phyloP scores from a whole-genome alignment of 257 asterid genomes.

The Lycium ferocissimum region DNA sequence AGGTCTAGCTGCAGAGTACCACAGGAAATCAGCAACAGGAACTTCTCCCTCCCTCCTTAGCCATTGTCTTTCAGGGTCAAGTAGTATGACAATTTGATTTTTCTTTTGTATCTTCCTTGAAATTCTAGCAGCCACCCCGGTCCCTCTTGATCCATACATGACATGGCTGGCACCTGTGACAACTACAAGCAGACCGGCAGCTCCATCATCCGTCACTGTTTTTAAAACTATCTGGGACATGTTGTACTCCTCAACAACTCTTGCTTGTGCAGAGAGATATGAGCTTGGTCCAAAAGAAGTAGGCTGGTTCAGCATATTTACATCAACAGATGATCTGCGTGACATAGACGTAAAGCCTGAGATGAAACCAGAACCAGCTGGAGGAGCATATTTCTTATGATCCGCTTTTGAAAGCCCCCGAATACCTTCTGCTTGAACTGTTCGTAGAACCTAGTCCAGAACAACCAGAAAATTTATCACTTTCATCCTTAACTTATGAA shows the following conservation, averaged over 20 bases:
- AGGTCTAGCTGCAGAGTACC: conserved; percentile 96
- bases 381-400: conserved; percentile 78
- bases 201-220: conserved; percentile 69
- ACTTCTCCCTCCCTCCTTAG: conserved; percentile 91
- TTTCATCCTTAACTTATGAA: not conserved
- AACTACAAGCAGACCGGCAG: conserved; percentile 76
- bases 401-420: conserved; percentile 74
- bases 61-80: conserved; percentile 84
- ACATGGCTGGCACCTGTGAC: conserved; percentile 93
- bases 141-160: conserved; percentile 82
- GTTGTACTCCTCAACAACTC: conserved; percentile 83
- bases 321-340: conserved; percentile 63
- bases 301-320: conserved; percentile 57
- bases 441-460: conserved; percentile 64
- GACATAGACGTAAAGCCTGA: conserved; percentile 87
- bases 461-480: conserved; percentile 28
- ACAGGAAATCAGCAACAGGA: conserved; percentile 93
- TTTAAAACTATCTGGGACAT: conserved; percentile 84
- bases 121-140: conserved; percentile 88
- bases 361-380: conserved; percentile 97
- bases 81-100: conserved; percentile 75
- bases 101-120: conserved; percentile 77
- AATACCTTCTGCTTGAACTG: conserved; percentile 93
- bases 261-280: conserved; percentile 85
- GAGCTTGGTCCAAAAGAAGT: conserved; percentile 80